Evolutionary conservation across 345 rosid species (phyloP), one percentile per base, ranked within the genome.

Genomic region (Lepidium aucheri): DNA sequence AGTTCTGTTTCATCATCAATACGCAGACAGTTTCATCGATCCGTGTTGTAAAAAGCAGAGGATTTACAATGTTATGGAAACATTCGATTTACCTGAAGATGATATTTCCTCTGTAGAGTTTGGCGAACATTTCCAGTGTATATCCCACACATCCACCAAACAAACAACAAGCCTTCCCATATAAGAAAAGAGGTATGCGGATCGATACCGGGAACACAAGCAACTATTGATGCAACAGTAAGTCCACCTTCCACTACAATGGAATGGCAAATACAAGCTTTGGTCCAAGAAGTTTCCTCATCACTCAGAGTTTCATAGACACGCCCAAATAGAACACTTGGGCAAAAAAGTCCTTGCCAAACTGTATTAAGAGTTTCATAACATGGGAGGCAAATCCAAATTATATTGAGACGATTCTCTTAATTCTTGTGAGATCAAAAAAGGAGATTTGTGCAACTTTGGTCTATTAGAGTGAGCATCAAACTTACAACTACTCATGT

Each of bases 61-160:
- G 44, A 35, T 8, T 11, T 28, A 28, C 9, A 28, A 51, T 42
- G 74, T 49, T 59, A 22, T 9, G 13, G 30, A 16, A 62, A 28
- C 11, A 51, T 22, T 41, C 33, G 44, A 51, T 49, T 0, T 82
- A 94, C 99, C 95, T 86, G 77, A 51, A 90, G 94, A 76, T 88
- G 97, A 69, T 94, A 90, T 76, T 90, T 90, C 76, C 83, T 86
- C 74, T 94, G 95, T 43, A 94, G 79, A 51, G 88, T 79, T 64
- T 94, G 95, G 22, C 97, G 78, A 17, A 66, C 72, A 66, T 86
- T 86, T 14, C 99, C 97, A 2, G 96, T 94, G 80, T 94, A 94
- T 49, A 88, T 85, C 74, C 99, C 97, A 76, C 97, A 88, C 90
- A 90, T 85, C 99, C 97, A 94, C 99, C 99, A 94, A 50, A 95